These are phyloP conservation scores for Tillandsia fasciculata DNA, from an alignment of 176 grass and related monocot species.

Conservation along the genomic window DNA sequence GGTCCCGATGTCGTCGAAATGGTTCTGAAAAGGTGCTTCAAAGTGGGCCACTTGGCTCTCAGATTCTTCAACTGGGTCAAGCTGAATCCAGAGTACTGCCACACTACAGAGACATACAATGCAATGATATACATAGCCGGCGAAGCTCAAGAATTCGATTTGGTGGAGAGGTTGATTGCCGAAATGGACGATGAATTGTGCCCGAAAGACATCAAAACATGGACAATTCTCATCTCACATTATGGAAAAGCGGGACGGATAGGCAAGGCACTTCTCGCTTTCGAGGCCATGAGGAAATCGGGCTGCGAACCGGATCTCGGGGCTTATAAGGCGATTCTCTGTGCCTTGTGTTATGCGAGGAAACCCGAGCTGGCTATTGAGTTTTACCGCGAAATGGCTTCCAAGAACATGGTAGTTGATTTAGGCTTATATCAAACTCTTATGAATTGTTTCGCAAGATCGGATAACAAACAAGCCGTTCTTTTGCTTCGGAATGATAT, in stretches of 20 bases:
- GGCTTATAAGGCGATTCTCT: conserved; percentile 45
- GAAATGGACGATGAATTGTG: conserved; percentile 61
- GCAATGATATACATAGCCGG: conserved; percentile 56
- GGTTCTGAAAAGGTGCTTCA: conserved; percentile 73
- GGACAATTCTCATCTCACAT: conserved; percentile 43
- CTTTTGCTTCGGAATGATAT: conserved; percentile 47
- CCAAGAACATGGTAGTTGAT: conserved; percentile 29
- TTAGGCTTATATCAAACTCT: conserved; percentile 36
- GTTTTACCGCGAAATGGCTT: conserved; percentile 68
- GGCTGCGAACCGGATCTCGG: conserved; percentile 29
- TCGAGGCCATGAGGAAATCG: conserved; percentile 53
- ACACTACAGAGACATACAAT: conserved; percentile 59
- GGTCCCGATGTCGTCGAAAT: conserved; percentile 40
- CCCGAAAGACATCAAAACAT: conserved; percentile 57
- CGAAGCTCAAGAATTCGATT: conserved; percentile 29
- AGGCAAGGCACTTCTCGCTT: conserved; percentile 42
- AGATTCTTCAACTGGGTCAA: conserved; percentile 66
- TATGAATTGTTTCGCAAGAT: conserved; percentile 44
- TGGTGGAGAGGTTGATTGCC: conserved; percentile 41
- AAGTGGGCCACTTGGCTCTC: conserved; percentile 43
- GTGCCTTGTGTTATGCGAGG: conserved; percentile 40
- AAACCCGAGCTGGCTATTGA: conserved; percentile 59
- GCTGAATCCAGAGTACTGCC: conserved; percentile 23
- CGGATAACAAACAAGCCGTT: conserved; percentile 36
- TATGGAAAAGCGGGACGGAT: conserved; percentile 44